Percentiles rank a stretch among this genome's conserved stretches.
These are phyloP conservation scores for Solanum chaucha DNA, from an alignment of 257 asterid genomes.

Conservation along the genomic window DNA sequence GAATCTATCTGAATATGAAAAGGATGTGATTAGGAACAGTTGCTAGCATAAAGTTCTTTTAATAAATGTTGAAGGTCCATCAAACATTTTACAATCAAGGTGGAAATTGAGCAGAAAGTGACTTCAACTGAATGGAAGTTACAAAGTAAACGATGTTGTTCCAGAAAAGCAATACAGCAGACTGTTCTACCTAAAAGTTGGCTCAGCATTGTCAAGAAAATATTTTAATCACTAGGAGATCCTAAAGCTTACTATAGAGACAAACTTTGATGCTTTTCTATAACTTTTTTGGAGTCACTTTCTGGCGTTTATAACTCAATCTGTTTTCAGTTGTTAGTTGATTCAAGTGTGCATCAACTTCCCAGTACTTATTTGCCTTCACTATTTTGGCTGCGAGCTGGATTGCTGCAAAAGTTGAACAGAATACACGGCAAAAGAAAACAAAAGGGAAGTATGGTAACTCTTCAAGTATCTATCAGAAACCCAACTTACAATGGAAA, in stretches of 20 bases:
- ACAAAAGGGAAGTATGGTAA: background rate
- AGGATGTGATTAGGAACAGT: background rate
- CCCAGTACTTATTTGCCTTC: background rate
- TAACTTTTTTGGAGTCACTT: background rate
- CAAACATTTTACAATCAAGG: background rate
- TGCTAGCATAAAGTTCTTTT: background rate
- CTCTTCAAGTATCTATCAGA: background rate
- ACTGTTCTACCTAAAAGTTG: background rate
- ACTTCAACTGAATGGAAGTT: background rate
- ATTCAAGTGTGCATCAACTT: background rate
- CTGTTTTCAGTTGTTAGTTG: background rate
- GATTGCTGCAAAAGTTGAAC: background rate
- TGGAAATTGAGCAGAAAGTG: background rate
- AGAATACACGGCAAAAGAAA: background rate
- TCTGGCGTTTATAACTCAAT: background rate
- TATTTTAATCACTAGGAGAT: background rate
- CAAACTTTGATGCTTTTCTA: background rate
- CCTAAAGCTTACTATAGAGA: background rate
- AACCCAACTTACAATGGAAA: background rate
- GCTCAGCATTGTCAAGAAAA: background rate
- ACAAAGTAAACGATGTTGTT: background rate
- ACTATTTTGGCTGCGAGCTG: background rate
- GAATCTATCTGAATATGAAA: conserved; percentile 59
- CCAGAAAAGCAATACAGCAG: background rate
- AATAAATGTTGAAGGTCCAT: background rate